Percentiles rank a stretch among this genome's conserved stretches.
Evolutionary conservation across 768 basidiomycete species (phyloP).

Genomic region (Galerina sulciceps): DNA sequence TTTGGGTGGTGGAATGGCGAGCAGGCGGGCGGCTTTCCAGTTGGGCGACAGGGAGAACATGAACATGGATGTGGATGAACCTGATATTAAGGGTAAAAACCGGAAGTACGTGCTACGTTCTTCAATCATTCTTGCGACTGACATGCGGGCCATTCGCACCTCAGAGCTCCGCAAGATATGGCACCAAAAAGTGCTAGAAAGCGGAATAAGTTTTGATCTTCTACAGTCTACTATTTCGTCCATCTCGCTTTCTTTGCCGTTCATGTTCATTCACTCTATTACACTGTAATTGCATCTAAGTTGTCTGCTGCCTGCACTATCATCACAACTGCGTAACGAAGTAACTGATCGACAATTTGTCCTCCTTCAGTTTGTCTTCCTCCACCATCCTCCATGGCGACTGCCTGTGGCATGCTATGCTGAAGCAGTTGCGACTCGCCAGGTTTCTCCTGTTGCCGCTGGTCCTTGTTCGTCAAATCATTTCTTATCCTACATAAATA

Average conservation of each 20-base stretch:
- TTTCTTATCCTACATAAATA: too few species aligned
- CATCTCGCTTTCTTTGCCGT: conserved; percentile 1
- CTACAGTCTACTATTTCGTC: not conserved
- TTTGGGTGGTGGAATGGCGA: conserved; percentile 34
- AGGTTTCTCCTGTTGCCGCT: too few species aligned
- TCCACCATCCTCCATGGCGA: not conserved
- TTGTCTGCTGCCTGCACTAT: not conserved
- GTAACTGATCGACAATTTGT: not conserved
- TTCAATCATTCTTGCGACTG: not conserved
- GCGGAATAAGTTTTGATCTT: conserved; percentile 56
- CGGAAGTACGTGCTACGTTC: conserved; percentile 53
- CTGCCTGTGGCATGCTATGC: too few species aligned
- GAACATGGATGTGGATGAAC: conserved; percentile 73
- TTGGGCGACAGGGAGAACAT: conserved; percentile 37
- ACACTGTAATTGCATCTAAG: not conserved
- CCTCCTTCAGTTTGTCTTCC: not conserved
- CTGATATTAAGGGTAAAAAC: conserved; percentile 58
- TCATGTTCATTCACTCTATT: not conserved
- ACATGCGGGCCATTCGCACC: not conserved
- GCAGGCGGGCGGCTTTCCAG: conserved; percentile 23
- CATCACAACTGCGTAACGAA: not conserved
- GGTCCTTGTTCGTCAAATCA: too few species aligned
- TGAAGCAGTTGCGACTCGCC: too few species aligned
- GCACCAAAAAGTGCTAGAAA: conserved; percentile 56
- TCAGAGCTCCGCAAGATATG: conserved; percentile 45